Conservation (phyloP, 306 rosid genomes). For the Dryas octopetala region DNA sequence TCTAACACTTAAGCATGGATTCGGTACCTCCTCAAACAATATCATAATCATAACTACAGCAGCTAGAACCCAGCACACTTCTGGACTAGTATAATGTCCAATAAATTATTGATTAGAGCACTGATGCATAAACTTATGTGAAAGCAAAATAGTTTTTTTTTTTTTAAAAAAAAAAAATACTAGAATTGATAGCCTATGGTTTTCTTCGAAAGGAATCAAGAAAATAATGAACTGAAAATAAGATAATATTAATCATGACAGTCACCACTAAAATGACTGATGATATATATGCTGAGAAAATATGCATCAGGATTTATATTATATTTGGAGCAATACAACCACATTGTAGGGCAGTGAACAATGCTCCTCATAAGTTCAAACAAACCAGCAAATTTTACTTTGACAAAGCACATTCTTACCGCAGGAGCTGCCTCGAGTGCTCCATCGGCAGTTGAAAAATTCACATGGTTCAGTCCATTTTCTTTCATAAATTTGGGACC, state of each 20-base stretch:
- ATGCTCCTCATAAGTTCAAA: not conserved
- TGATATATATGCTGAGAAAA: not conserved
- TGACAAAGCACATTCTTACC: slow-evolving; percentile 42
- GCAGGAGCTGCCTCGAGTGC: slow-evolving; percentile 99
- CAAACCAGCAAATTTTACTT: not conserved
- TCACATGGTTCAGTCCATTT: slow-evolving; percentile 71
- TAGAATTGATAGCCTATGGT: not conserved
- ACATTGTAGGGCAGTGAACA: not conserved
- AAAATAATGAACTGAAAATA: not conserved
- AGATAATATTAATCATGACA: not conserved
- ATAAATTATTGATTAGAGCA: not conserved
- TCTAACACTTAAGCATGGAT: not conserved
- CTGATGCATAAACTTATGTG: not conserved
- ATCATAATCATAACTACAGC: not conserved
- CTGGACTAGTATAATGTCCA: not conserved
- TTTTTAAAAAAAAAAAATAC: not conserved
- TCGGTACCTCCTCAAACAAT: not conserved
- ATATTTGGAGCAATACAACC: not conserved
- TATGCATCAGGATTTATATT: not conserved
- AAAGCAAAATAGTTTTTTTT: not conserved
- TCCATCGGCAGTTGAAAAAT: slow-evolving; percentile 92
- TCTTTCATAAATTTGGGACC: slow-evolving; percentile 90
- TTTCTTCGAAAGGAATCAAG: not conserved
- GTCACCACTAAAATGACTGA: not conserved
- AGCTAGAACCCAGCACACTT: not conserved